Evolutionary conservation across 768 basidiomycete genomes (phyloP), one percentile per base, ranked within the genome.

Genomic region (Inosperma sp.): DNA sequence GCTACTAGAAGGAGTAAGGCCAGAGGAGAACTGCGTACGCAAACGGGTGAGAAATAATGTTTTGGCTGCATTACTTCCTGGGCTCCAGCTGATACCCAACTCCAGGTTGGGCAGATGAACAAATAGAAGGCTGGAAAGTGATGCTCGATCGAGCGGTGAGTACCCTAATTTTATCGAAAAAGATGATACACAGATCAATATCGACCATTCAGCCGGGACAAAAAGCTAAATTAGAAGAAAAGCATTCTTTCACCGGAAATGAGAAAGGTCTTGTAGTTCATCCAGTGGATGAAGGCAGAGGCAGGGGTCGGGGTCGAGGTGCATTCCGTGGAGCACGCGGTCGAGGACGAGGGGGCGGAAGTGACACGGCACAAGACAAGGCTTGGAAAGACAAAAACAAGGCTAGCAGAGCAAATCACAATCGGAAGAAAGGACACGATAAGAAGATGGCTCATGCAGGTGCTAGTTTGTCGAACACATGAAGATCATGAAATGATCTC

Each of bases 71-170:
- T 57, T 13, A 0, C 22, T 39, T 45, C 42, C 14, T n/a, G n/a
- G n/a, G n/a, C n/a, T n/a, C n/a, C n/a, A n/a, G n/a, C 30, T 5
- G 8, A 6, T 22, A n/a, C 48, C 85, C 86, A n/a, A n/a, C n/a
- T n/a, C n/a, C n/a, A n/a, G n/a, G 86, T 9, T 88, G 85, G 83
- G 71, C 64, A 8, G 83, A 96, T 60, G 86, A 86, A 57, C 93
- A 95, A 62, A 83, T 96, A 22, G 93, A 96, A 65, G 93, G 93
- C 0, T 96, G 93, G 93, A 79, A 69, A 50, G 83, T 88, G 49
- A 91, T 95, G 86, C 65, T 96, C 51, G 94, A 97, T 51, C 72
- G 86, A 57, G 85, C 94, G 60, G 93, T 95, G 60, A 54, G 87
- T 73, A 13, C 5, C 35, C 34, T 14, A 19, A 26, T 49, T 36